Evolutionary conservation across 1,284 basidiomycete species (phyloP).

Genomic region (Irpex rosettiformis): DNA sequence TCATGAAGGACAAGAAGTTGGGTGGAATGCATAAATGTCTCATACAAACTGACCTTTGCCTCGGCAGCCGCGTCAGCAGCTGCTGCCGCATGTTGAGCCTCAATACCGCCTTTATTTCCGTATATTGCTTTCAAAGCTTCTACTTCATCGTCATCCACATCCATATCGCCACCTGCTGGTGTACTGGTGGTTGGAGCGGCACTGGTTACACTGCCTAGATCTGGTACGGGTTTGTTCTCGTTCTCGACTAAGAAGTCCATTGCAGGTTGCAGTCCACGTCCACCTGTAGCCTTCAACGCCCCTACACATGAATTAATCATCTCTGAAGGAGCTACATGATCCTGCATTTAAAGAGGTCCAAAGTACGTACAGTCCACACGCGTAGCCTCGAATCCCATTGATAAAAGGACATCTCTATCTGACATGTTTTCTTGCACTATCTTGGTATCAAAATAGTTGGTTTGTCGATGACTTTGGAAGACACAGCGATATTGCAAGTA

Average conservation of each 20-base stretch:
- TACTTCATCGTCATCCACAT: slow-evolving; percentile 70
- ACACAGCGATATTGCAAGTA: not conserved
- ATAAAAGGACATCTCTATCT: slow-evolving; percentile 76
- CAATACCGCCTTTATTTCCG: slow-evolving; percentile 31
- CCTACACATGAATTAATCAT: slow-evolving; percentile 41
- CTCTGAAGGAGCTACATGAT: slow-evolving; percentile 5
- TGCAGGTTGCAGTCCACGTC: slow-evolving; percentile 80
- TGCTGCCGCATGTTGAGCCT: slow-evolving; percentile 29
- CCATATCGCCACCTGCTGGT: slow-evolving; percentile 24
- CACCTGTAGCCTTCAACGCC: slow-evolving; percentile 80
- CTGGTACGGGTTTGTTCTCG: slow-evolving; percentile 70
- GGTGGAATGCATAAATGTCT: not conserved
- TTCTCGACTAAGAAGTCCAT: slow-evolving; percentile 87
- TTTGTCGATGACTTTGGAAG: not conserved
- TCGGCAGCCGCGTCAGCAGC: slow-evolving; percentile 44
- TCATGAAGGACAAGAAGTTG: not conserved
- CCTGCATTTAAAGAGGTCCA: slow-evolving; percentile 5
- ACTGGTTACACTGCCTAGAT: slow-evolving; percentile 38
- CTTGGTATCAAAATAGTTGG: too few species aligned
- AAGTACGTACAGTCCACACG: slow-evolving; percentile 73
- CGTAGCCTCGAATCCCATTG: slow-evolving; percentile 86
- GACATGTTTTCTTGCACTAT: slow-evolving; percentile 39
- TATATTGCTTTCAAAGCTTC: slow-evolving; percentile 56
- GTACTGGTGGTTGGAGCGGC: slow-evolving; percentile 23
- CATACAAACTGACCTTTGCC: slow-evolving; percentile 49